Percentiles rank a stretch among this genome's conserved stretches.
Evolutionary conservation across 257 asterid species (phyloP).

Genomic region (Nicotiana noctiflora): DNA sequence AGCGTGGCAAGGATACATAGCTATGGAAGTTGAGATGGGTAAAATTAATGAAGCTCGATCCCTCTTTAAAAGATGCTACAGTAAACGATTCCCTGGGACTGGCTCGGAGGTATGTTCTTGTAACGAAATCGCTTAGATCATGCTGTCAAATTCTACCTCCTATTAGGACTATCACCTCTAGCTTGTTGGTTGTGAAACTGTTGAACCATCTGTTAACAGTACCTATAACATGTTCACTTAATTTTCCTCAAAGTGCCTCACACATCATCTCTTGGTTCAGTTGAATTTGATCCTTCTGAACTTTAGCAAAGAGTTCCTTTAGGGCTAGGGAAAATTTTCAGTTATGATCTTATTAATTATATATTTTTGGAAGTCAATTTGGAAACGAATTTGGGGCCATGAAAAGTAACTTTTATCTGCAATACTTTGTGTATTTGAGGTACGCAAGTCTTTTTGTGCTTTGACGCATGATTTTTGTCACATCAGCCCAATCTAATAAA

Average conservation of each 20-base stretch:
- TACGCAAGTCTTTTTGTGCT: background rate
- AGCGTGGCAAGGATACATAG: constrained; percentile 77
- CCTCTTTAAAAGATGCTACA: constrained; percentile 82
- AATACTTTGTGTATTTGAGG: background rate
- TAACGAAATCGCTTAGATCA: background rate
- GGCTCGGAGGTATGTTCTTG: constrained; percentile 81
- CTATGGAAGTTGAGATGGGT: constrained; percentile 73
- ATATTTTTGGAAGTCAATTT: background rate
- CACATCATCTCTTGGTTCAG: background rate
- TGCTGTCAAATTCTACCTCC: background rate
- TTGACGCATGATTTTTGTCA: background rate
- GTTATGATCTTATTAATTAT: background rate
- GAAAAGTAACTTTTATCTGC: background rate
- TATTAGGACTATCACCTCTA: background rate
- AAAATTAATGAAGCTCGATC: constrained; percentile 85
- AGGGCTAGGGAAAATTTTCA: background rate
- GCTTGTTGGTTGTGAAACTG: background rate
- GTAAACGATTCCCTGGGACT: constrained; percentile 71
- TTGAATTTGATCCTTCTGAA: background rate
- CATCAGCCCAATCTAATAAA: background rate
- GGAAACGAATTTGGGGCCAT: background rate
- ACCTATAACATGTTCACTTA: background rate
- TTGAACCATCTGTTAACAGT: background rate
- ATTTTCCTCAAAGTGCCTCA: background rate
- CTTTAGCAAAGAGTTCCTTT: background rate